Evolutionary conservation across 768 basidiomycete genomes (phyloP).

Genomic region (Naganishia kalamii): DNA sequence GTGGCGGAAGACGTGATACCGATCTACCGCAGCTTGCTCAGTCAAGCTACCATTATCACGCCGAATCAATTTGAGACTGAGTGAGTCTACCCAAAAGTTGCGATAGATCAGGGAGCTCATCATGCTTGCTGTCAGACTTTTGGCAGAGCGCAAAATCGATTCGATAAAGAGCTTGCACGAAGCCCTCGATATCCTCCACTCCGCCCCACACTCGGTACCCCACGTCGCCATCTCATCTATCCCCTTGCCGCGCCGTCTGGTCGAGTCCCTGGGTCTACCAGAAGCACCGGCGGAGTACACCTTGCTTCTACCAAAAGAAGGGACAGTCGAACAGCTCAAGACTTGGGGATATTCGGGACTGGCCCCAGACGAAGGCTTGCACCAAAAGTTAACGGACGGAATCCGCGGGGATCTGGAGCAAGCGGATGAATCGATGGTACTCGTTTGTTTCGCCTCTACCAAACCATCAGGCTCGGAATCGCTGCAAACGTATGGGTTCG

Average conservation of each 20-base stretch:
- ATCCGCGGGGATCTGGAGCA: not conserved
- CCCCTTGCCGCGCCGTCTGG: constrained; percentile 58
- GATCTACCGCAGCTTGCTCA: constrained; percentile 65
- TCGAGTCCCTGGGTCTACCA: constrained; percentile 49
- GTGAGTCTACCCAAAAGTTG: constrained; percentile 54
- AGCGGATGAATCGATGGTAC: constrained; percentile 48
- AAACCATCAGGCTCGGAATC: constrained; percentile 41
- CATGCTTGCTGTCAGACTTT: constrained; percentile 58
- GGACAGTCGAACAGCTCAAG: constrained; percentile 20
- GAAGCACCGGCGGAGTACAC: constrained; percentile 31
- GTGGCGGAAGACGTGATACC: constrained; percentile 81
- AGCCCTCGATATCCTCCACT: constrained; percentile 69
- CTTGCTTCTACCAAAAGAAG: constrained; percentile 20
- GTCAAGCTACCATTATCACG: constrained; percentile 79
- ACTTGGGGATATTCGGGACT: constrained; percentile 31
- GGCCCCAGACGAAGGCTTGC: constrained; percentile 2
- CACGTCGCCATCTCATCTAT: constrained; percentile 91
- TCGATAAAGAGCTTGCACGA: constrained; percentile 60
- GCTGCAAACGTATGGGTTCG: constrained; percentile 58
- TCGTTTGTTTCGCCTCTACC: constrained; percentile 75
- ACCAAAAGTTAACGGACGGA: constrained; percentile 4
- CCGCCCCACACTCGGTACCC: constrained; percentile 60
- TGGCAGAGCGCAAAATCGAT: constrained; percentile 67
- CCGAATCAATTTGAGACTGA: constrained; percentile 99
- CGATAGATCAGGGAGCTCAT: too few species aligned